phyloP scores from a whole-genome alignment of 495 filamentous ascomycete genomes.

The Darksidea phi region DNA sequence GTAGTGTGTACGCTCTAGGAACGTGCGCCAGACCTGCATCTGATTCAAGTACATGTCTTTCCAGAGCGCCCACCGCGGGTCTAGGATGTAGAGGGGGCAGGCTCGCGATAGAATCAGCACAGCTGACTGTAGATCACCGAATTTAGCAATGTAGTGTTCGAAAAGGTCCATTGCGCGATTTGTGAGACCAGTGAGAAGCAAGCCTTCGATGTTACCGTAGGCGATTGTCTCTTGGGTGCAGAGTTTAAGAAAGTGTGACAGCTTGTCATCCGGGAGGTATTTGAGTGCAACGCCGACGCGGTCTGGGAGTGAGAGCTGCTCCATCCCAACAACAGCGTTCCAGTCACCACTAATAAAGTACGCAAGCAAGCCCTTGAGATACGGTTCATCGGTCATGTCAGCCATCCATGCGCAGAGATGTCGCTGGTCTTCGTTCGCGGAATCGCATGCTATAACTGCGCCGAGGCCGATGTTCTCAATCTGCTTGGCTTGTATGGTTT shows the following conservation, averaged over 20 bases:
- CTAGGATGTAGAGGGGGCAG: conserved; percentile 76
- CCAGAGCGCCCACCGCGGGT: conserved; percentile 74
- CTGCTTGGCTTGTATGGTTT: conserved; percentile 37
- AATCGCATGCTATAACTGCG: conserved; percentile 54
- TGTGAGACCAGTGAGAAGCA: conserved; percentile 82
- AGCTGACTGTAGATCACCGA: conserved; percentile 84
- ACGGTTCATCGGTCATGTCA: conserved; percentile 72
- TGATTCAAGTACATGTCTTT: conserved; percentile 76
- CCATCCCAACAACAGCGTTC: conserved; percentile 76
- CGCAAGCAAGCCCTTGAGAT: conserved; percentile 87
- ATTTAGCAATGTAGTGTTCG: conserved; percentile 82
- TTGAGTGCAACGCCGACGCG: conserved; percentile 83
- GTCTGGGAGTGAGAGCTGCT: conserved; percentile 77
- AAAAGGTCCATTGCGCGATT: conserved; percentile 78
- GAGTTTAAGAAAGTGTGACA: conserved; percentile 67
- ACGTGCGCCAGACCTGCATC: conserved; percentile 72
- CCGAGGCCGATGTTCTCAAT: conserved; percentile 48
- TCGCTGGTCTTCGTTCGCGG: conserved; percentile 49
- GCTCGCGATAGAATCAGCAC: conserved; percentile 79
- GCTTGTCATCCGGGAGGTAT: conserved; percentile 74
- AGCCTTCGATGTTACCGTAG: conserved; percentile 81
- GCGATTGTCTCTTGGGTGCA: conserved; percentile 62
- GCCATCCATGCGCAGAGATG: conserved; percentile 58
- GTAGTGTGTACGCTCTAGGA: conserved; percentile 62
- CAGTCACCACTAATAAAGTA: conserved; percentile 86